phyloP scores from a whole-genome alignment of 176 grass and related monocot species.

The Typha latifolia region DNA sequence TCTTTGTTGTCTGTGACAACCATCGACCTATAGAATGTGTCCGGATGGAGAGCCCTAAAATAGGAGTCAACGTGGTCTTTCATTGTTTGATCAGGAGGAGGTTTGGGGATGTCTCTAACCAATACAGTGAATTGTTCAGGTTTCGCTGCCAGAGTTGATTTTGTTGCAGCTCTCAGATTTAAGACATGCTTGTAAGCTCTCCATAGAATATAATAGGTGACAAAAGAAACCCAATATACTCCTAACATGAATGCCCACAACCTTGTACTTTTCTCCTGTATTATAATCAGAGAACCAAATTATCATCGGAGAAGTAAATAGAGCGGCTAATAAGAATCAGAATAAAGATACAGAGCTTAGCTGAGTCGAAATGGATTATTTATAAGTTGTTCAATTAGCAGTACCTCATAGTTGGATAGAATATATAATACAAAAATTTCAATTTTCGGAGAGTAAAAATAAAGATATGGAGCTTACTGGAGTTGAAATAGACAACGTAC shows the following conservation, averaged over 20 bases:
- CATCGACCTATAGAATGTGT: conserved; percentile 77
- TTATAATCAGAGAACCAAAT: conserved; percentile 12
- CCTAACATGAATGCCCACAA: conserved; percentile 70
- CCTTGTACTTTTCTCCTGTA: conserved; percentile 24
- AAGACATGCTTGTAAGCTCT: conserved; percentile 82
- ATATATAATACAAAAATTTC: no score
- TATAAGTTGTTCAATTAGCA: no score
- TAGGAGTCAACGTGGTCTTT: conserved; percentile 80
- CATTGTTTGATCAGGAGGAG: conserved; percentile 40
- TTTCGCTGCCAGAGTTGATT: conserved; percentile 46
- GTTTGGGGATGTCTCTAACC: conserved; percentile 58
- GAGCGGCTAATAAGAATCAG: background rate
- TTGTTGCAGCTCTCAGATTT: conserved; percentile 55
- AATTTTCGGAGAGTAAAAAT: background rate
- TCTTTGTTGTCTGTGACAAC: conserved; percentile 57
- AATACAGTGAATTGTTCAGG: conserved; percentile 70
- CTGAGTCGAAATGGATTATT: no score
- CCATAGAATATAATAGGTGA: conserved; percentile 82
- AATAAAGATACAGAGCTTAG: background rate
- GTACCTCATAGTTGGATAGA: no score
- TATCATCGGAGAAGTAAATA: background rate
- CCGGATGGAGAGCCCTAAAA: conserved; percentile 66
- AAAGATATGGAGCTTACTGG: background rate
- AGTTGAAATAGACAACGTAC: no score
- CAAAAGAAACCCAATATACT: conserved; percentile 84